Evolutionary conservation across 2,329 filamentous ascomycete genomes (phyloP).

Genomic region (Claviceps sorghi): DNA sequence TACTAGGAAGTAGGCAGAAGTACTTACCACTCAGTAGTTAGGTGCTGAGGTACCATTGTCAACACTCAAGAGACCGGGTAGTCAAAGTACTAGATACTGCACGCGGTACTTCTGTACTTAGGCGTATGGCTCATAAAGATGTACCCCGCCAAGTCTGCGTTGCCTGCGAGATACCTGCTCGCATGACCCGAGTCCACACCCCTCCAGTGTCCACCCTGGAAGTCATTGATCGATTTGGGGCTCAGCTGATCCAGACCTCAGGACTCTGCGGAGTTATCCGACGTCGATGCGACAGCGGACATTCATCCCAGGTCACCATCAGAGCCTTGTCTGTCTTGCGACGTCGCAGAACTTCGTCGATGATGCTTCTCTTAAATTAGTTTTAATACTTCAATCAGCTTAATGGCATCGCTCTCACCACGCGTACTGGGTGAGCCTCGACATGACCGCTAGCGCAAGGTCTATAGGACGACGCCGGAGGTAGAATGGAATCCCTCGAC

Average conservation of each 20-base stretch:
- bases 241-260: not conserved
- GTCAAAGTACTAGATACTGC: too few species aligned
- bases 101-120: too few species aligned
- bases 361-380: not conserved
- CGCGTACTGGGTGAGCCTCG: not conserved
- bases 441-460: constrained; percentile 3
- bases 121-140: not conserved
- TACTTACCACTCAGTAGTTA: too few species aligned
- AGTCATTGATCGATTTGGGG: not conserved
- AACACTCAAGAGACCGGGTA: too few species aligned
- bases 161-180: not conserved
- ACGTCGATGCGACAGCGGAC: not conserved
- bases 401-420: not conserved
- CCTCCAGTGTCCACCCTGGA: not conserved
- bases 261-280: not conserved
- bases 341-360: not conserved
- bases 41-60: too few species aligned
- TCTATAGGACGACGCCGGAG: not conserved
- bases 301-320: not conserved
- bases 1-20: too few species aligned
- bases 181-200: constrained; percentile 1
- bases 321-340: not conserved
- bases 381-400: not conserved
- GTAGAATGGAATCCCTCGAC: constrained; percentile 34
- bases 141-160: not conserved